Evolutionary conservation across 2,329 filamentous ascomycete species (phyloP).

Genomic region (Paecilomyces fulvus): DNA sequence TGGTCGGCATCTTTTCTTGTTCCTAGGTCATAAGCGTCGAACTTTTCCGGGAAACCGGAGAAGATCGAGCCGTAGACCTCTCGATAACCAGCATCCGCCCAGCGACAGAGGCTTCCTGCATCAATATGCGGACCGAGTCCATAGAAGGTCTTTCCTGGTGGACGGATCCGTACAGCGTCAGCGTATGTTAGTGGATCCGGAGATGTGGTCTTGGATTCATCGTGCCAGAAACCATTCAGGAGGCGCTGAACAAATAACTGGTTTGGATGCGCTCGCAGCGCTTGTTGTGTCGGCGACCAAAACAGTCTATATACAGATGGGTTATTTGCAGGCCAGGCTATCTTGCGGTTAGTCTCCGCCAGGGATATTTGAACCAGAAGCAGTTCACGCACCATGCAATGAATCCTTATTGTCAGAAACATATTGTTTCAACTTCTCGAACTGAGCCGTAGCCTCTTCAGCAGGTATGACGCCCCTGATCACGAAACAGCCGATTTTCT

Average conservation of each 20-base stretch:
- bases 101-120: slow-evolving; percentile 36
- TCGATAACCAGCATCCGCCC: slow-evolving; percentile 33
- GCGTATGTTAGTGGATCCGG: slow-evolving; percentile 32
- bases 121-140: slow-evolving; percentile 39
- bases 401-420: slow-evolving; percentile 29
- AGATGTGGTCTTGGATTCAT: slow-evolving; percentile 17
- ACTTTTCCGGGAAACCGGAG: slow-evolving; percentile 25
- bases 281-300: slow-evolving; percentile 30
- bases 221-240: slow-evolving; percentile 35
- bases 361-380: not conserved
- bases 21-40: slow-evolving; percentile 32
- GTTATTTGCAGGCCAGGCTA: slow-evolving; percentile 18
- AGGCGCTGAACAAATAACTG: slow-evolving; percentile 28
- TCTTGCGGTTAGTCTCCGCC: not conserved
- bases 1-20: slow-evolving; percentile 19
- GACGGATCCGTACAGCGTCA: slow-evolving; percentile 33
- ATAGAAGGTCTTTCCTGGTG: slow-evolving; percentile 29
- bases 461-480: slow-evolving; percentile 9
- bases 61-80: slow-evolving; percentile 31
- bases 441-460: slow-evolving; percentile 6
- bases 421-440: slow-evolving; percentile 23
- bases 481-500: slow-evolving; percentile 12
- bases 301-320: slow-evolving; percentile 35
- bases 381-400: not conserved
- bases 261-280: slow-evolving; percentile 29